These are phyloP conservation scores for Eucalyptus decipiens DNA, from an alignment of 345 rosid genomes.

Conservation along the genomic window DNA sequence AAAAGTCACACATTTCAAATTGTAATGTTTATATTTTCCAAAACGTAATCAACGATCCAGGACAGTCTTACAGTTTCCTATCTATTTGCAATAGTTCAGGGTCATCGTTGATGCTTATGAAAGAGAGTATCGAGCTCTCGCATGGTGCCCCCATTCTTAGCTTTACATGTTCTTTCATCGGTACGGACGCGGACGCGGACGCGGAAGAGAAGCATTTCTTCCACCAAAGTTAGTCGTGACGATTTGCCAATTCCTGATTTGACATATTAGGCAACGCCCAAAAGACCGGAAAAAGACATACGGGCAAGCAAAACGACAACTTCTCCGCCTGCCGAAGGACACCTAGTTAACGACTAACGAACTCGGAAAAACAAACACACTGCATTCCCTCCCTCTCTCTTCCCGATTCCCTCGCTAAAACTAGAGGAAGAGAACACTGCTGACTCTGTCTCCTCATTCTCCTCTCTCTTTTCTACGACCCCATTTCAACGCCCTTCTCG, in stretches of 20 bases:
- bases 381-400: neutral
- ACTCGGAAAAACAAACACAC: neutral
- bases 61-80: neutral
- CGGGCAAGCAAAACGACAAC: neutral
- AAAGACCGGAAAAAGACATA: neutral
- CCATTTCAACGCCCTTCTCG: neutral
- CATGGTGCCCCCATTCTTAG: neutral
- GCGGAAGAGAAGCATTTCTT: neutral
- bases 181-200: neutral
- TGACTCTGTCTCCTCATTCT: neutral
- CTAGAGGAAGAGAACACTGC: conserved; percentile 25
- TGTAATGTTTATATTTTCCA: neutral
- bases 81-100: neutral
- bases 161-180: neutral
- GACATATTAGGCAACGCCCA: neutral
- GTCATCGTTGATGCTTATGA: neutral
- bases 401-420: conserved; percentile 26
- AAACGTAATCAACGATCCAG: neutral
- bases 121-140: neutral
- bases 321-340: too few species aligned
- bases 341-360: neutral
- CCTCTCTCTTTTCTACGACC: neutral
- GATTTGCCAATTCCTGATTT: neutral
- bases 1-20: neutral
- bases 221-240: neutral